Base-by-base conservation (phyloP, 106 monocot genomes). In the Platanthera guangdongensis region DNA sequence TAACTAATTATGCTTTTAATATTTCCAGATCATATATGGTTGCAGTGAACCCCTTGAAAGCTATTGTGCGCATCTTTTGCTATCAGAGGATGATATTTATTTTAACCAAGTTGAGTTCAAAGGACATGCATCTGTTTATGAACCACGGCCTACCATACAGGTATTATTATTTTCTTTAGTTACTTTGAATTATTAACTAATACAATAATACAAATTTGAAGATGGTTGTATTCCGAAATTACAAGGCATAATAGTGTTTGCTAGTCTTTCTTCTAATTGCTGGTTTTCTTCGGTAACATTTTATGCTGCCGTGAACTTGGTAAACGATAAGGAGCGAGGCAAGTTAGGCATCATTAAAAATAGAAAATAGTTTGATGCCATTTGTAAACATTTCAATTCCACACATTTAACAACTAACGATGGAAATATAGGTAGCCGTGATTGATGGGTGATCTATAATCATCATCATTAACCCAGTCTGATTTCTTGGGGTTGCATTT, bases 61-160 rank as follows among this genome's bases (percentile, higher is more conserved):
- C 81, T 99, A 99, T 53, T 99, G 99, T 90, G 79, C 99, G 9
- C 85, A 99, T 86, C 75, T 92, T 46, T 83, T 99, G 63, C 79
- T 99, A 51, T 94, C 94, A 81, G 88, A 91, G 77, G 92, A 92
- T 84, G 90, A 94, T 18, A 86, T 90, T 64, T 99, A 99, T 84
- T 99, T 99, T 80, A 84, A 59, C n/a, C 71, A 79, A 52, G 67
- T 72, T 49, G 89, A 99, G 32, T 79, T 55, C 63, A 92, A 88
- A 82, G 92, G 94, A 81, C 86, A 78, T 83, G 82, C 30, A 76
- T 78, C 86, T 75, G 74, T 90, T 63, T 99, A 99, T 84, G 84
- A 94, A 64, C 89, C 94, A 75, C 86, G 99, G 10, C 81, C 94
- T 76, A 62, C 79, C 51, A 55, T 62, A 78, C 89, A 92, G 94